Evolutionary conservation across 768 basidiomycete genomes (phyloP).

Genomic region (Lyophyllum shimeji): DNA sequence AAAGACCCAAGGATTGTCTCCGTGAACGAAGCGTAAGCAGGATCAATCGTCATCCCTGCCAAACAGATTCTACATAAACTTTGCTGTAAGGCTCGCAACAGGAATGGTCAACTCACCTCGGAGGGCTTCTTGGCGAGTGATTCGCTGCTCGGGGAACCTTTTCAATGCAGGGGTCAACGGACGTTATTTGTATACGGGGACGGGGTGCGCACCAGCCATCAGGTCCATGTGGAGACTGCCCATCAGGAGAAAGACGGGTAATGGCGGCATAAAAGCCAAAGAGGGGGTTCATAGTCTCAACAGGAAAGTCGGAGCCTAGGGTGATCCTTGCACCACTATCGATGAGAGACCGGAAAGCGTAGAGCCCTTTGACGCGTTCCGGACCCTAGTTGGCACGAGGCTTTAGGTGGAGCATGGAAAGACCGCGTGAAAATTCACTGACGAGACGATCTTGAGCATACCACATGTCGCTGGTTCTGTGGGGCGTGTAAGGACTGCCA

Average conservation of each 20-base stretch:
- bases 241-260: slow-evolving; percentile 66
- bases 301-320: slow-evolving; percentile 88
- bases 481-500: slow-evolving; percentile 4
- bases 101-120: slow-evolving; percentile 41
- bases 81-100: background rate
- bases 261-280: slow-evolving; percentile 87
- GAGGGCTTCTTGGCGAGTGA: slow-evolving; percentile 77
- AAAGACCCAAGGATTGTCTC: slow-evolving; percentile 76
- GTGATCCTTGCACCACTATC: slow-evolving; percentile 68
- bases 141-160: slow-evolving; percentile 82
- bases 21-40: slow-evolving; percentile 85
- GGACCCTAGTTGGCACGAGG: slow-evolving; percentile 52
- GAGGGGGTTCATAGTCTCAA: slow-evolving; percentile 85
- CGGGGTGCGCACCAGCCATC: slow-evolving; percentile 70
- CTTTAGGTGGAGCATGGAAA: slow-evolving; percentile 2
- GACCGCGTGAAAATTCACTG: slow-evolving; percentile 19
- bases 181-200: background rate
- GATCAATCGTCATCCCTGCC: slow-evolving; percentile 82
- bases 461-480: slow-evolving; percentile 84
- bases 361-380: slow-evolving; percentile 80
- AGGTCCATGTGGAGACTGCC: slow-evolving; percentile 78
- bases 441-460: slow-evolving; percentile 84
- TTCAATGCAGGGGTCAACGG: background rate
- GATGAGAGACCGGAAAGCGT: slow-evolving; percentile 79
- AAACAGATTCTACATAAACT: background rate